Conservation (phyloP, 148 eudicot species). For the Talinum fruticosum region DNA sequence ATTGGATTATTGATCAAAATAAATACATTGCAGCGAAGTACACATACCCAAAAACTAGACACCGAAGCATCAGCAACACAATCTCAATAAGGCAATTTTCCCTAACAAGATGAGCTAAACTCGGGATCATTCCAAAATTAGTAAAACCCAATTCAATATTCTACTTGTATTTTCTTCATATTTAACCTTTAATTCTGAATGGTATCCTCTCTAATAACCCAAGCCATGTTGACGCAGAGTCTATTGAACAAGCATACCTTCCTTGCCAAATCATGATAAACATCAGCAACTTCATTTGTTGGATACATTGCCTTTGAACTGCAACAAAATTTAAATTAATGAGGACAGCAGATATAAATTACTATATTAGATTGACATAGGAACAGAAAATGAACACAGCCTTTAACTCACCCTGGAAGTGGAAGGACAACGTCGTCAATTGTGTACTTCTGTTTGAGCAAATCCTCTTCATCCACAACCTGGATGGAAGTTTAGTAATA, state of each 20-base stretch:
- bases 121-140: background rate
- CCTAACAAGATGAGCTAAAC: background rate
- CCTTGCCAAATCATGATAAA: conserved; percentile 71
- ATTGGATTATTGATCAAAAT: background rate
- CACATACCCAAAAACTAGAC: background rate
- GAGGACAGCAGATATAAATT: conserved; percentile 5
- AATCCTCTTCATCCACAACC: conserved; percentile 70
- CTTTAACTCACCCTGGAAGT: conserved; percentile 68
- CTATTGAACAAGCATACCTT: conserved; percentile 46
- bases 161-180: background rate
- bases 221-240: background rate
- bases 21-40: too few species aligned
- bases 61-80: background rate
- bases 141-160: background rate
- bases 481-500: conserved; percentile 32
- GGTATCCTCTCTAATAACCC: background rate
- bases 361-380: conserved; percentile 10
- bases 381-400: background rate
- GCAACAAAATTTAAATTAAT: conserved; percentile 24
- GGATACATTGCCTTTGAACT: conserved; percentile 85
- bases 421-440: conserved; percentile 84
- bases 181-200: background rate
- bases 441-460: conserved; percentile 58
- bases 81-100: background rate
- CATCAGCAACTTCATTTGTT: conserved; percentile 56